Base-by-base conservation (phyloP, 2,329 filamentous ascomycete genomes). In the Fusarium lyarnte region DNA sequence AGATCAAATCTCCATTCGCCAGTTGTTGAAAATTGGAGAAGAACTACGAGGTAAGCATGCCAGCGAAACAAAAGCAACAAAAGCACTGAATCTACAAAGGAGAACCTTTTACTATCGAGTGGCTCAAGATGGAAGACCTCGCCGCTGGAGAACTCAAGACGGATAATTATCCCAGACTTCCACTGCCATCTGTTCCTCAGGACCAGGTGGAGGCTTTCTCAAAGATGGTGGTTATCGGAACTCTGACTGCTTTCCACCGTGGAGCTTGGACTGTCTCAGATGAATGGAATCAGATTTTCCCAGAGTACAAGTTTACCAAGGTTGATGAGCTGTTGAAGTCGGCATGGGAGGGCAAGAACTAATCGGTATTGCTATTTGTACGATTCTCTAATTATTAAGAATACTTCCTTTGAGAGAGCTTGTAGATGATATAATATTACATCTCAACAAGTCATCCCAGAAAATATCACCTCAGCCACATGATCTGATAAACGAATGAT, bases 51-150 rank as follows among this genome's bases (percentile, higher is more conserved):
- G 64, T 61, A 31, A 27, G 46, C 0, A 7, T 2, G 14, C 7
- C 3, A 3, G 17, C 12, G 3, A 3, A 2, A 1, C 2, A 6
- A 8, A 0, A 3, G 0, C 5, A 25, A 2, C 1, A 8, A 25
- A 2, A 1, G 5, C 12, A 21, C 43, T 66, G 5, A 66, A 1
- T 4, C 23, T 0, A 4, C 1, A 0, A 2, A 66, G 63, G 39
- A 14, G 23, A 46, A 6, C 39, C 45, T 3, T 67, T 67, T 1
- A 3, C 14, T 6, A 53, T 46, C 2, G 62, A 67, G 23, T 67
- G 64, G 64, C 63, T 67, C 1, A 67, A 53, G 5, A 31, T 46
- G 46, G 45, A 67, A 13, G 64, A 67, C 1, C 35, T 67, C 1
- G 27, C 6, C 0, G 62, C 53, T 2, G 53, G 64, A 0, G 45